A percentile compares a stretch with the other conserved stretches of the same genome.
Evolutionary conservation across 2,329 filamentous ascomycete species (phyloP).

Genomic region (Verticillium isaacii): DNA sequence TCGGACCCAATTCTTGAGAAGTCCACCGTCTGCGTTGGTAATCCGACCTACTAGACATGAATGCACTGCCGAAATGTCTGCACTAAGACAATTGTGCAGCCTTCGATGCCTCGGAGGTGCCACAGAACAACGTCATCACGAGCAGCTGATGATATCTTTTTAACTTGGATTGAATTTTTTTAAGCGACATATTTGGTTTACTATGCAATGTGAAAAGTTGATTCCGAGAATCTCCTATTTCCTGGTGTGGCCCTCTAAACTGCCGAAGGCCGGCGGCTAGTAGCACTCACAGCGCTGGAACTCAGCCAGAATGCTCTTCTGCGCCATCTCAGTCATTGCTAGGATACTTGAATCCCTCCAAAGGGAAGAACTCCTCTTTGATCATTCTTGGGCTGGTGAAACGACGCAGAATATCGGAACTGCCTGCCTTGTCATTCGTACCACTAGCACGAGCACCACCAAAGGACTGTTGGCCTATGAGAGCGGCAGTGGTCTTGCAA

Average conservation of each 20-base stretch:
- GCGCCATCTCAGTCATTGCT: conserved; percentile 34
- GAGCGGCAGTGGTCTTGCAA: conserved; percentile 51
- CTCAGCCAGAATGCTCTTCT: background rate
- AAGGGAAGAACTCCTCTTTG: conserved; percentile 42
- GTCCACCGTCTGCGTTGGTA: too few relatives aligned
- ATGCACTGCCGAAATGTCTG: too few relatives aligned
- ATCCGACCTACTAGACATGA: too few relatives aligned
- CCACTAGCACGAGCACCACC: conserved; percentile 47
- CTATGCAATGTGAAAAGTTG: too few relatives aligned
- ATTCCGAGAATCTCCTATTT: too few relatives aligned
- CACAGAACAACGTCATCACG: too few relatives aligned
- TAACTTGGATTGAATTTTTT: too few relatives aligned
- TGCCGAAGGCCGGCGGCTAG: background rate
- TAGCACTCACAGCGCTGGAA: background rate
- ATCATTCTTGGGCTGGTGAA: conserved; percentile 48
- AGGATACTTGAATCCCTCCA: conserved; percentile 36
- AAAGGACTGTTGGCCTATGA: conserved; percentile 53
- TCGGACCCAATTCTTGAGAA: too few relatives aligned
- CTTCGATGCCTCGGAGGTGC: too few relatives aligned
- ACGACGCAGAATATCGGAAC: conserved; percentile 40
- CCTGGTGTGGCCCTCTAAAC: background rate
- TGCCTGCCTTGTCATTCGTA: conserved; percentile 54
- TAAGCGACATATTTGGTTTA: too few relatives aligned
- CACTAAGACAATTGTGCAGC: too few relatives aligned
- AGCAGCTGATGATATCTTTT: too few relatives aligned